Conservation (phyloP, 2,329 filamentous ascomycete species). For the Cadophora sp. region DNA sequence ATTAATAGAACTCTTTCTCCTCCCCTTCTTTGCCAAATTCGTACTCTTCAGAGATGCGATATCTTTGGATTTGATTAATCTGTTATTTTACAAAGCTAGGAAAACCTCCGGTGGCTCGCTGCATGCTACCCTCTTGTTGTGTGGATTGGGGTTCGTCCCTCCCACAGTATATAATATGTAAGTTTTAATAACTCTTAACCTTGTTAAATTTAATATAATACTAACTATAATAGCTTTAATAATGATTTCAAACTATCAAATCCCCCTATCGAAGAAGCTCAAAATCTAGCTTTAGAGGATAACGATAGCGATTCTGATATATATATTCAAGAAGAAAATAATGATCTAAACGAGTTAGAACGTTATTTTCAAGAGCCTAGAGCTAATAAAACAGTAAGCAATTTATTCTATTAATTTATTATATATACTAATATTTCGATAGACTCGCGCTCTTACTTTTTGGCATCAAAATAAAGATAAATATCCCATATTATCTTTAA, state of each 20-base stretch:
- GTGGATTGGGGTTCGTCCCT: too few species aligned
- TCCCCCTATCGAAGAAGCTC: background rate
- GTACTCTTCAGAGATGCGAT: too few species aligned
- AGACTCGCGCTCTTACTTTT: background rate
- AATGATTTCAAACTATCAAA: background rate
- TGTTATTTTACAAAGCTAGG: too few species aligned
- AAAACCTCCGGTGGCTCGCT: too few species aligned
- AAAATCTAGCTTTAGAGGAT: background rate
- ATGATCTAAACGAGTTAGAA: background rate
- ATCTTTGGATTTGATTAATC: too few species aligned
- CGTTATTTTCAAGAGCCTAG: background rate
- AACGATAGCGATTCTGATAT: background rate
- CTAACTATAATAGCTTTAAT: conserved; percentile 1
- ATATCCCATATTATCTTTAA: conserved; percentile 6
- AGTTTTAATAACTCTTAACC: background rate
- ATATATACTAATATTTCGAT: background rate
- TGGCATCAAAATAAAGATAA: background rate
- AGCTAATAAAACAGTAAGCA: background rate
- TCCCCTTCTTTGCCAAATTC: too few species aligned
- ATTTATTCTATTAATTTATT: background rate
- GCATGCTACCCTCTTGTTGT: too few species aligned
- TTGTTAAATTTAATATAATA: background rate
- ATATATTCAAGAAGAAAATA: conserved; percentile 4
- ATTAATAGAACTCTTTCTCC: too few species aligned
- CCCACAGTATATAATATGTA: conserved; percentile 1